Conservation (phyloP, 805 yeast species). For the Kazachstania psychrophila region DNA sequence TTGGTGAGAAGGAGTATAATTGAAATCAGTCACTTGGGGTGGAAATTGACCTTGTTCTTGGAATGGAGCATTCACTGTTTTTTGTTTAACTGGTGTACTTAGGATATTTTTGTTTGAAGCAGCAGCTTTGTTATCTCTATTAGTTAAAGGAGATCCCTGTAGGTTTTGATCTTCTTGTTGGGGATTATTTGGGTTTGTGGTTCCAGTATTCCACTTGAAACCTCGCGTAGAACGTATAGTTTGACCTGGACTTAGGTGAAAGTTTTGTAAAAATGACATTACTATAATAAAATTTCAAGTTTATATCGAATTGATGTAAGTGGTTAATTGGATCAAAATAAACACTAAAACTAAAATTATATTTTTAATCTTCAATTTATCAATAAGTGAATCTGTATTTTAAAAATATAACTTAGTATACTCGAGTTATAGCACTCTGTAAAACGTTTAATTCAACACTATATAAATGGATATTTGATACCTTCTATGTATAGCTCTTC, state of each 20-base stretch:
- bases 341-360: too few species aligned
- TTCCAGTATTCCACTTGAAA: slow-evolving; percentile 31
- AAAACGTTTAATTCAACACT: too few species aligned
- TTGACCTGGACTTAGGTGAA: slow-evolving; percentile 38
- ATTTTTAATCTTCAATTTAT: too few species aligned
- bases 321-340: too few species aligned
- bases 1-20: slow-evolving; percentile 32
- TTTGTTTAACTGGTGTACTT: slow-evolving; percentile 10
- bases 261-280: slow-evolving; percentile 27
- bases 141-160: background rate
- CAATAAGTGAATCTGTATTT: too few species aligned
- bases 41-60: slow-evolving; percentile 3
- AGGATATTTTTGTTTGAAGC: background rate
- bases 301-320: too few species aligned
- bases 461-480: too few species aligned
- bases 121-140: background rate
- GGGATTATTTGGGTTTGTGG: slow-evolving; percentile 6
- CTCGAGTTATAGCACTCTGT: too few species aligned
- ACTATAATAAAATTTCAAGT: background rate
- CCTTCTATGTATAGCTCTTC: too few species aligned
- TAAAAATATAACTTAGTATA: too few species aligned
- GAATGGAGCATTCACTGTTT: background rate
- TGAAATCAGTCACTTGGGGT: slow-evolving; percentile 26
- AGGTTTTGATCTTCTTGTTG: slow-evolving; percentile 3
- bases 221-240: slow-evolving; percentile 40